These are phyloP conservation scores for Boletellus ananas DNA, from an alignment of 768 basidiomycete species.

Conservation along the genomic window DNA sequence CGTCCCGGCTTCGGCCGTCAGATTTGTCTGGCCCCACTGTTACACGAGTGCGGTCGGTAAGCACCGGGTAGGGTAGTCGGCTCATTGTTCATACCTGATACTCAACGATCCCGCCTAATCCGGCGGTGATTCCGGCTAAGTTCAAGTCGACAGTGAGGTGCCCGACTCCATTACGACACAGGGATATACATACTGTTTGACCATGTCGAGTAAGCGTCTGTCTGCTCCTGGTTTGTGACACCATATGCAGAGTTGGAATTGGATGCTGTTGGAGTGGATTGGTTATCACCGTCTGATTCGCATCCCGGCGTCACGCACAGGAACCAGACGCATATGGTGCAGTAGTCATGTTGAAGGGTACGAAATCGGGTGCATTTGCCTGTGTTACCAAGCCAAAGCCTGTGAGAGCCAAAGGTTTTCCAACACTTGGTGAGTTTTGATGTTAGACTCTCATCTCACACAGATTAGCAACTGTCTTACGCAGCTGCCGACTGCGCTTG, in stretches of 20 bases:
- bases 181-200: slow-evolving; percentile 37
- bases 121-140: slow-evolving; percentile 39
- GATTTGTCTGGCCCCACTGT: slow-evolving; percentile 54
- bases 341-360: slow-evolving; percentile 56
- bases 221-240: slow-evolving; percentile 50
- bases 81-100: slow-evolving; percentile 27
- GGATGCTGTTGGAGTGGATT: slow-evolving; percentile 11
- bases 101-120: slow-evolving; percentile 27
- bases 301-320: slow-evolving; percentile 18
- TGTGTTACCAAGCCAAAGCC: slow-evolving; percentile 65
- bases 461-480: slow-evolving; percentile 34
- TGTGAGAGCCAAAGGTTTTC: slow-evolving; percentile 52
- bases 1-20: slow-evolving; percentile 47
- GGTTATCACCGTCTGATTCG: not conserved
- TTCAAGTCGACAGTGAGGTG: slow-evolving; percentile 6
- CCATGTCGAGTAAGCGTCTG: slow-evolving; percentile 54
- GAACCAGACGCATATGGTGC: slow-evolving; percentile 39
- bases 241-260: slow-evolving; percentile 38
- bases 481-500: slow-evolving; percentile 43
- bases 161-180: not conserved
- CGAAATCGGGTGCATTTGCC: slow-evolving; percentile 47
- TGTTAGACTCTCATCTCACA: slow-evolving; percentile 5
- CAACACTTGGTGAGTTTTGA: slow-evolving; percentile 34
- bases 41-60: slow-evolving; percentile 7
- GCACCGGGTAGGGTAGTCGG: not conserved